Percentiles rank a stretch among this genome's conserved stretches.
These are phyloP conservation scores for Alternaria novae-zelandiae DNA, from an alignment of 2,329 filamentous ascomycete species.

Conservation along the genomic window DNA sequence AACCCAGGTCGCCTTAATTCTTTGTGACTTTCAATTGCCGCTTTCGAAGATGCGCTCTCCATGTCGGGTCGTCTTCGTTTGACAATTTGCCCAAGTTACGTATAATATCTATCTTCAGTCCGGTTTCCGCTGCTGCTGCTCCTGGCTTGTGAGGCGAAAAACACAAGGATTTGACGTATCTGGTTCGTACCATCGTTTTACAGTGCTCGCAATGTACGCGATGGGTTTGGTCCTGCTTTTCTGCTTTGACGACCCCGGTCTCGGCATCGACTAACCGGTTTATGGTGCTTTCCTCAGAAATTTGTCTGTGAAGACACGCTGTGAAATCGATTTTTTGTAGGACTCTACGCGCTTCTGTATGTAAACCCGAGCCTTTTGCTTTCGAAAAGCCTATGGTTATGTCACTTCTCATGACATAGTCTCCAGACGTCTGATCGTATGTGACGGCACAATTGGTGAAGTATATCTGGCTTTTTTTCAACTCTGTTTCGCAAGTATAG, in stretches of 20 bases:
- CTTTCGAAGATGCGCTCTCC: neutral
- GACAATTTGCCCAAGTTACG: neutral
- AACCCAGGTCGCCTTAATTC: neutral
- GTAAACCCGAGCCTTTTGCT: neutral
- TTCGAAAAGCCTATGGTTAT: neutral
- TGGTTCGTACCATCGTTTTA: neutral
- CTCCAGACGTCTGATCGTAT: neutral
- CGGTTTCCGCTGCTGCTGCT: neutral
- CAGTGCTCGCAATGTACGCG: neutral
- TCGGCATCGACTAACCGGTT: neutral
- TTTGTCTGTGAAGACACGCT: neutral
- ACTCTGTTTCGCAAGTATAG: neutral
- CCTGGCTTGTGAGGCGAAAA: neutral
- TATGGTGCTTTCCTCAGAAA: neutral
- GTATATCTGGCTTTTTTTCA: neutral
- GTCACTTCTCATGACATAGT: neutral
- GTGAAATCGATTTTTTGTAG: neutral
- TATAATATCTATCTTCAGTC: neutral
- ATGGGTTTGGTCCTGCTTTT: neutral
- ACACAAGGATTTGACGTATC: neutral
- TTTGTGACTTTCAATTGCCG: neutral
- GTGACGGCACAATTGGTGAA: neutral
- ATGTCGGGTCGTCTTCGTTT: neutral
- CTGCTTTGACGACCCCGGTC: neutral
- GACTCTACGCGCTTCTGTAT: neutral